Percentiles rank a stretch among this genome's conserved stretches.
These are phyloP conservation scores for Friedmanniomyces endolithicus DNA, from an alignment of 495 filamentous ascomycete genomes.

Conservation along the genomic window DNA sequence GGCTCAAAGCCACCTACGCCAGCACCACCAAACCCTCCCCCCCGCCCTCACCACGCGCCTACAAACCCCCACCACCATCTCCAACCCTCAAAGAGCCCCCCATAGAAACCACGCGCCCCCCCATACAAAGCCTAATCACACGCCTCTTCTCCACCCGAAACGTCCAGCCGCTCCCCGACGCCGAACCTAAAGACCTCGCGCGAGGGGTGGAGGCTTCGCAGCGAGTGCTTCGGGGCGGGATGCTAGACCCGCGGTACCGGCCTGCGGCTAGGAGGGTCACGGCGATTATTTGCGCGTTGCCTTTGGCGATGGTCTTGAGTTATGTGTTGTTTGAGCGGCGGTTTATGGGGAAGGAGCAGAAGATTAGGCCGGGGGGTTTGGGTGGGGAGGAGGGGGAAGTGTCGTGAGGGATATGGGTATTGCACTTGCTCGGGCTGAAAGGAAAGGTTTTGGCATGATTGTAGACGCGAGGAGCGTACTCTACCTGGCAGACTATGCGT, in stretches of 20 bases:
- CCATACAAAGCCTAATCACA: not conserved
- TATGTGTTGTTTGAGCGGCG: constrained; percentile 8
- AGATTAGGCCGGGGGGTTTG: not conserved
- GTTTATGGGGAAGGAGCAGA: constrained; percentile 10
- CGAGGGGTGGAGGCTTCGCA: constrained; percentile 3
- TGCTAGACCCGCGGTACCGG: constrained; percentile 14
- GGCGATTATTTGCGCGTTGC: constrained; percentile 1
- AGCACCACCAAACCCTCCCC: not conserved
- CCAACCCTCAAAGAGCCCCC: not conserved
- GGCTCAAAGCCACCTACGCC: not conserved
- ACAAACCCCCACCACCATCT: not conserved
- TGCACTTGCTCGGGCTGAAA: not conserved
- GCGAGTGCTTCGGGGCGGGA: constrained; percentile 1
- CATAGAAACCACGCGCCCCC: not conserved
- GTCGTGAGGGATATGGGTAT: not conserved
- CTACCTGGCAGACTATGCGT: no score
- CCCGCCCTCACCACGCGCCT: not conserved
- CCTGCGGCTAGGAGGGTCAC: not conserved
- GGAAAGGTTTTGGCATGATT: no score
- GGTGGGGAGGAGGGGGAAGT: not conserved
- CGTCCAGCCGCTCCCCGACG: not conserved
- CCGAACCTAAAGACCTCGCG: constrained; percentile 5
- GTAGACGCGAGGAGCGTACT: no score
- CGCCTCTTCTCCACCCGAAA: not conserved
- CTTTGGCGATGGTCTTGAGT: constrained; percentile 5